Percentiles rank a stretch among this genome's conserved stretches.
These are phyloP conservation scores for Sordariomycetes sp. DNA, from an alignment of 2,329 filamentous ascomycete species.

Conservation along the genomic window DNA sequence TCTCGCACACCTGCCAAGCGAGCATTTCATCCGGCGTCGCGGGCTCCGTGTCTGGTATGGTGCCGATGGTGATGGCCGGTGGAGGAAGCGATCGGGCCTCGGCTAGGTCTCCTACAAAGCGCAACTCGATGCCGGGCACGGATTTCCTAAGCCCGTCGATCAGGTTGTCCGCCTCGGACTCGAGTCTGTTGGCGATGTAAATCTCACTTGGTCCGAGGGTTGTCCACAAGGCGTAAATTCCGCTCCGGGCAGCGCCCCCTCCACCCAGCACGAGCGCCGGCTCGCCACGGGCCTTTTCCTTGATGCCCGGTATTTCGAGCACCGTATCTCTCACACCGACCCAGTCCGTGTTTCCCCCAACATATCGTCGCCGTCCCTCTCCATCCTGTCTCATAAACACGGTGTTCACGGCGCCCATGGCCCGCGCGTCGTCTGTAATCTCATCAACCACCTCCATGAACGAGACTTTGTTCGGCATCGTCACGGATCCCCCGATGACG, in stretches of 20 bases:
- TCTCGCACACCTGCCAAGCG: background rate
- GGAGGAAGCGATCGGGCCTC: background rate
- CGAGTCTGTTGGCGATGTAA: background rate
- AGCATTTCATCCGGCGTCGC: background rate
- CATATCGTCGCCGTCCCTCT: constrained; percentile 9
- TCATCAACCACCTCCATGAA: constrained; percentile 63
- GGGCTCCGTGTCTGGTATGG: background rate
- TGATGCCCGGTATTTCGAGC: constrained; percentile 22
- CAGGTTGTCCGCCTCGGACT: background rate
- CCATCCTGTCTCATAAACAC: constrained; percentile 46
- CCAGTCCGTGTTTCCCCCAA: constrained; percentile 55
- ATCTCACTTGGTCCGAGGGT: background rate
- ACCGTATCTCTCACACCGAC: constrained; percentile 54
- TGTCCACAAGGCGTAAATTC: constrained; percentile 51
- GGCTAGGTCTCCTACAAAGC: background rate
- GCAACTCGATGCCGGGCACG: background rate
- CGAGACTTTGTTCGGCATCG: constrained; percentile 73
- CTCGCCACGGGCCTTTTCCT: background rate
- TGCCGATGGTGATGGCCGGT: background rate
- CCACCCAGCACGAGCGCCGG: constrained; percentile 66
- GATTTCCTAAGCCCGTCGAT: background rate
- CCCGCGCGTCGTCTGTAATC: constrained; percentile 56
- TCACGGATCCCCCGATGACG: constrained; percentile 48
- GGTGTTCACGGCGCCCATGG: constrained; percentile 70
- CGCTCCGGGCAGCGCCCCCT: constrained; percentile 64